Conservation (phyloP, 2,329 filamentous ascomycete genomes). For the Diaporthe batatas region DNA sequence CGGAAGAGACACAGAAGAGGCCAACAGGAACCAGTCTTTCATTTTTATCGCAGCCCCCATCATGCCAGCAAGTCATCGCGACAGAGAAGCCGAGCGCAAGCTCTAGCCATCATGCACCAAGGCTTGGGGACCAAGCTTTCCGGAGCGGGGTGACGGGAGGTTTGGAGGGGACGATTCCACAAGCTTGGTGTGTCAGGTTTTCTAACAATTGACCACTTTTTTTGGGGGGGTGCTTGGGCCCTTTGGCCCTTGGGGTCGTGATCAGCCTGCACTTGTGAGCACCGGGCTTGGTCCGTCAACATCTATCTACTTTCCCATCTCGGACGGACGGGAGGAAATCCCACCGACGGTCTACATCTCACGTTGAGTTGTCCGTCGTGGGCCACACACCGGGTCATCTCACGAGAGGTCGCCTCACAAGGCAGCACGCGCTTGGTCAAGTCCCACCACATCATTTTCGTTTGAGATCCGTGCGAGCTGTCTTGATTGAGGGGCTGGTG, state of each 20-base stretch:
- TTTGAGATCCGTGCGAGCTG: constrained; percentile 29
- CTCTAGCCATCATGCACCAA: constrained; percentile 1
- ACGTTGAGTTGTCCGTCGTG: not conserved
- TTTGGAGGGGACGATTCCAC: constrained; percentile 16
- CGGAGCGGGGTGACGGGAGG: constrained; percentile 14
- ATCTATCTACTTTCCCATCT: not conserved
- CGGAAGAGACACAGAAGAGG: too few relatives aligned
- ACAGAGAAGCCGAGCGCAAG: constrained; percentile 11
- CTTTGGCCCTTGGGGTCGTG: not conserved
- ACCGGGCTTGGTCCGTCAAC: not conserved
- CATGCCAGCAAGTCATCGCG: not conserved
- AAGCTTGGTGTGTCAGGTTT: constrained; percentile 12
- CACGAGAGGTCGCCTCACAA: not conserved
- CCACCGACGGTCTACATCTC: not conserved
- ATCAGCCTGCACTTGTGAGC: not conserved
- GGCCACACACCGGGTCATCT: not conserved
- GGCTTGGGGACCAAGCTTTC: constrained; percentile 16
- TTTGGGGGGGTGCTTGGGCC: not conserved
- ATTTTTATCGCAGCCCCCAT: constrained; percentile 23
- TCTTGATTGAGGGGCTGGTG: constrained; percentile 1
- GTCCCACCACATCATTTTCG: not conserved
- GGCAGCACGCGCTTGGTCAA: not conserved
- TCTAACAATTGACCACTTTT: not conserved
- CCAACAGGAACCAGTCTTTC: not conserved
- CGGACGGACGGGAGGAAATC: not conserved